Evolutionary conservation across 495 filamentous ascomycete genomes (phyloP), one percentile per base, ranked within the genome.

Genomic region (Daldinia grandis): DNA sequence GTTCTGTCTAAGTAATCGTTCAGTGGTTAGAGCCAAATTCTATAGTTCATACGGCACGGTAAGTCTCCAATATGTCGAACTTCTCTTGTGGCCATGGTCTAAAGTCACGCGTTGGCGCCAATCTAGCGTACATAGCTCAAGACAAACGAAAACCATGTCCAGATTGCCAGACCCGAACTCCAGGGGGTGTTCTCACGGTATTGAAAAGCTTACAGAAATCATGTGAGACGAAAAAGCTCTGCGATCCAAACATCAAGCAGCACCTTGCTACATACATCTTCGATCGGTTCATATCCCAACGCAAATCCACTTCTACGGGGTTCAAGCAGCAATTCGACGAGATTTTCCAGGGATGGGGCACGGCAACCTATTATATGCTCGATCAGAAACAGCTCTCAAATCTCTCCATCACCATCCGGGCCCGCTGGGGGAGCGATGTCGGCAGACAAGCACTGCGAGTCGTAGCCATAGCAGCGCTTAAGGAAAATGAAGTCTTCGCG

Each of bases 381-480:
- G 54, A 49, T 37, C 58, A 47, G 8, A 58, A 47, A 1, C 64
- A 60, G 15, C 40, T 72, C 21, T 15, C 44, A 1, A 72, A 60
- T 14, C 50, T 63, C 19, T 47, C 49, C 3, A 19, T 54, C 3
- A 67, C 63, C 1, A 30, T 30, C 1, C 28, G 54, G 19, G 59
- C 58, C 21, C 63, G 64, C 7, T 72, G 58, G 58, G 69, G 69
- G 2, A 67, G 59, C 28, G 69, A 72, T 19, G 27, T 71, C 27
- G 58, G 33, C 6, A 58, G 42, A 7, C 38, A 47, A n/a, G 17
- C 63, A 5, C 21, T 66, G 4, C 51, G 58, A 1, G 50, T 58
- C 4, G 7, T 71, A 3, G 68, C 31, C 1, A 30, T 44, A n/a
- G 58, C 62, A 5, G 40, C 58, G 1, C 62, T 71, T 15, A 71